Base-by-base conservation (phyloP, 495 filamentous ascomycete genomes). In the Podospora didyma region DNA sequence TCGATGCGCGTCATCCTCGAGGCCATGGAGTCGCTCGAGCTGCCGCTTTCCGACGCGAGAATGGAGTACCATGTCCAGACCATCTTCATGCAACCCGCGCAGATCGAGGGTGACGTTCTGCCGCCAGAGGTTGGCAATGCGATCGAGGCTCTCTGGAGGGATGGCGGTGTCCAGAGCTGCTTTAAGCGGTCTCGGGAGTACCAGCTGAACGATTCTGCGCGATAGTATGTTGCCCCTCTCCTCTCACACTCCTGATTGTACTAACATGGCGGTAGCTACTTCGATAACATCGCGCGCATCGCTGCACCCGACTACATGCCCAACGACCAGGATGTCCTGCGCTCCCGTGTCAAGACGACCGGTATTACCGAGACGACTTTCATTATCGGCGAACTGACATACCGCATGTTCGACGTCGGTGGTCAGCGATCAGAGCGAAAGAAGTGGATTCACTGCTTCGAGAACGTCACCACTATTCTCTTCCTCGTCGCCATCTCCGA, bases 401-500 rank as follows among this genome's bases (percentile, higher is more conserved):
- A 97, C 77, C 86, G 95, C 54, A 99, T 99, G 94, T 97, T 97
- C 77, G 94, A 99, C 71, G 94, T 99, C 31, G 94, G 94, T 80
- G 94, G 94, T 66, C 94, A 97, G 75, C 88, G 94, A 64, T 97
- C 95, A 1, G 94, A 99, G 75, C 89, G 94, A 62, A 99, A 99
- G 88, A 99, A 99, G 87, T 99, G 94, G 94, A 99, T 99, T 57
- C 94, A 99, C 79, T 96, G 93, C 80, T 98, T 98, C 77, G 94
- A 98, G 79, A 97, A 98, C 65, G 94, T 98, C 67, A 96, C 93
- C 46, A 96, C 94, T 17, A 96, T 98, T 63, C 88, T 98, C 35
- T 98, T 98, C 86, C 75, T 98, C 54, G 94, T 97, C 54, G 94
- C 94, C 72, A 98, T 98, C 70, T 97, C 94, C 66, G 94, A 96